phyloP scores from a whole-genome alignment of 768 basidiomycete species.

The Panellus pusillus region DNA sequence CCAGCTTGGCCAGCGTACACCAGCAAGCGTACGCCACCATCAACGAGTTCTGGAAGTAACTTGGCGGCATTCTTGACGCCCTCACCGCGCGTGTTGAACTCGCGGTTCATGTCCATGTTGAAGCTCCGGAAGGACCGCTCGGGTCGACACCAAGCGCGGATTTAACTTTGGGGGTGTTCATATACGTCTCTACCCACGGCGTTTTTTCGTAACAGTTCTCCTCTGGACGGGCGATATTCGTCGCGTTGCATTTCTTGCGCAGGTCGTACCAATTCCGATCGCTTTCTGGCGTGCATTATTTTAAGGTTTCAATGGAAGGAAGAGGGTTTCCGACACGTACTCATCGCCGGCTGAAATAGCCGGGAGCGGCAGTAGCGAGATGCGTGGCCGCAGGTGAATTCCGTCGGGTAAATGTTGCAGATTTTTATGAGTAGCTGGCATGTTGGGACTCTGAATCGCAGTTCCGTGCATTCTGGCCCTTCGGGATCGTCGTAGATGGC shows the following conservation, averaged over 20 bases:
- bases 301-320: neutral
- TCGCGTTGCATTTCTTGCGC: constrained; percentile 43
- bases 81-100: constrained; percentile 50
- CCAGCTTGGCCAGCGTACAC: constrained; percentile 35
- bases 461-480: constrained; percentile 40
- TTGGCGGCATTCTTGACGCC: constrained; percentile 30
- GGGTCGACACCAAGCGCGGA: constrained; percentile 39
- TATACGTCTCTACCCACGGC: constrained; percentile 50
- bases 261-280: constrained; percentile 55
- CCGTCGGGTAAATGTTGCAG: constrained; percentile 12
- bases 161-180: constrained; percentile 51
- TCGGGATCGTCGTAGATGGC: constrained; percentile 40
- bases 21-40: constrained; percentile 50
- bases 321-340: neutral
- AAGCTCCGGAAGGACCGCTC: constrained; percentile 21
- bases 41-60: constrained; percentile 48
- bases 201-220: constrained; percentile 42
- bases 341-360: constrained; percentile 20
- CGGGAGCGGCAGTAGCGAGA: constrained; percentile 17
- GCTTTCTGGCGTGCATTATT: constrained; percentile 1
- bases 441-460: constrained; percentile 39
- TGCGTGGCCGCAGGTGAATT: constrained; percentile 13
- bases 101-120: constrained; percentile 43
- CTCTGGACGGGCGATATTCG: constrained; percentile 25
- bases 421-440: constrained; percentile 17